phyloP scores from a whole-genome alignment of 495 filamentous ascomycete genomes.

The Neurospora sp. region DNA sequence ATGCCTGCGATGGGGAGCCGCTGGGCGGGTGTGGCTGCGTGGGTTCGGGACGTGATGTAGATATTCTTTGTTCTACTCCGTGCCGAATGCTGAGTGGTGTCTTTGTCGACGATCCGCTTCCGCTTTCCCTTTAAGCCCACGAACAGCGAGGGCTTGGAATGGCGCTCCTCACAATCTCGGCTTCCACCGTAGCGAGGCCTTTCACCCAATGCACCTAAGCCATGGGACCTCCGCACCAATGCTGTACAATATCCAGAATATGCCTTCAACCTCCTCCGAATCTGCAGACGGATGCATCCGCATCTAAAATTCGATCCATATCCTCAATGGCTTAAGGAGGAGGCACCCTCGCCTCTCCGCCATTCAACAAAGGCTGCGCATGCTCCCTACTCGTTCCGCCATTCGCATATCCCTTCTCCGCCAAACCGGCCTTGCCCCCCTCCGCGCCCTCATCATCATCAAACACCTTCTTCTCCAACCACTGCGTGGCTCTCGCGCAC shows the following conservation, averaged over 20 bases:
- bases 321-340: background rate
- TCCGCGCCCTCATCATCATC: conserved; percentile 31
- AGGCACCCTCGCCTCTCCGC: background rate
- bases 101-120: background rate
- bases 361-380: background rate
- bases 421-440: conserved; percentile 8
- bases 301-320: background rate
- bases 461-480: conserved; percentile 48
- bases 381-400: background rate
- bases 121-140: background rate
- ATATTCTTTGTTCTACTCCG: background rate
- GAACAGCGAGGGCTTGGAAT: background rate
- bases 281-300: background rate
- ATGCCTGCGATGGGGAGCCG: background rate
- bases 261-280: background rate
- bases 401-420: conserved; percentile 20
- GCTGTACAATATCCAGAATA: background rate
- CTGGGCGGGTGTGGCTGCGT: background rate
- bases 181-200: background rate
- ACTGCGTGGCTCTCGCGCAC: conserved; percentile 50
- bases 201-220: background rate
- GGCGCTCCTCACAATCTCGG: background rate
- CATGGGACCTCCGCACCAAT: background rate
- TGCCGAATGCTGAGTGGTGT: background rate
- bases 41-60: background rate